Evolutionary conservation across 2,329 filamentous ascomycete genomes (phyloP).

Genomic region (Aspergillus fructus): DNA sequence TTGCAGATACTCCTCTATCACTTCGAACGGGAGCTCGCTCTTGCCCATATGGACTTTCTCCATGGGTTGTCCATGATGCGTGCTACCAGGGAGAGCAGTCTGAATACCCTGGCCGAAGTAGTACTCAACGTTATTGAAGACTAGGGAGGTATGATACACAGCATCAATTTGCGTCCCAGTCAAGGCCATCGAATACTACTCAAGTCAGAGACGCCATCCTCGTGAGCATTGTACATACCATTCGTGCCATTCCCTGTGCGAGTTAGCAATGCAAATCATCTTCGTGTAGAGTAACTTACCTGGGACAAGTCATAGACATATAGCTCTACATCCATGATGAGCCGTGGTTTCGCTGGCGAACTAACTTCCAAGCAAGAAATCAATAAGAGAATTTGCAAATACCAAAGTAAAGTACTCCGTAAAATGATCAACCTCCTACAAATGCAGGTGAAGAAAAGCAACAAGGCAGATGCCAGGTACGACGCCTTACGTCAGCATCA

Average conservation of each 20-base stretch:
- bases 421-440: not conserved
- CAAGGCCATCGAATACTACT: conserved; percentile 56
- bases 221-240: conserved; percentile 34
- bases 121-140: conserved; percentile 82
- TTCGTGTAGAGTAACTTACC: conserved; percentile 32
- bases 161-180: conserved; percentile 78
- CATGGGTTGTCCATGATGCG: conserved; percentile 83
- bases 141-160: conserved; percentile 90
- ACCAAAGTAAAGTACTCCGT: not conserved
- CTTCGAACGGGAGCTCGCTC: conserved; percentile 75
- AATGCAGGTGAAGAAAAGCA: not conserved
- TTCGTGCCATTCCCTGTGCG: conserved; percentile 54
- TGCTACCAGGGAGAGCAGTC: conserved; percentile 73
- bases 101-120: conserved; percentile 88
- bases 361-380: not conserved
- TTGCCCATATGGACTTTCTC: conserved; percentile 71
- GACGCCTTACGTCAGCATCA: conserved; percentile 29
- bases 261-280: conserved; percentile 19
- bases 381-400: not conserved
- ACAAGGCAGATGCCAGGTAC: conserved; percentile 1
- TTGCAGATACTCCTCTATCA: conserved; percentile 83
- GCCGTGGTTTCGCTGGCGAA: not conserved
- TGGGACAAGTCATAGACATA: conserved; percentile 76
- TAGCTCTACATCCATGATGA: conserved; percentile 69
- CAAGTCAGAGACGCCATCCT: conserved; percentile 15